Conservation (phyloP, 371 early-diverging fungal species). For the Dinochytrium kinnereticum region DNA sequence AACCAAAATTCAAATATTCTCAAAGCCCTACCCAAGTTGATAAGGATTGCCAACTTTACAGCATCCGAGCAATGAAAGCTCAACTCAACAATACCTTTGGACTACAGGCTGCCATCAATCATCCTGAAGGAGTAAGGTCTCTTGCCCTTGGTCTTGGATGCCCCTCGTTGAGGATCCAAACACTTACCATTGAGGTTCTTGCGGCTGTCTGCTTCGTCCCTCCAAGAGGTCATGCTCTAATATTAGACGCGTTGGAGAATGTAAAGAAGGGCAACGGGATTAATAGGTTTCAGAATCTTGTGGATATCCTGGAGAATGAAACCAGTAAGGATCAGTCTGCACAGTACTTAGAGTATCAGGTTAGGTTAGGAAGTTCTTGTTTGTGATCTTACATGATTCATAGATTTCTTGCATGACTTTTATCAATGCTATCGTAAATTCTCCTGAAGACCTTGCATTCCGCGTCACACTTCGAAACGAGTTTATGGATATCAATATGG, state of each 20-base stretch:
- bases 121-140: slow-evolving; percentile 29
- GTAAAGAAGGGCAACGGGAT: not conserved
- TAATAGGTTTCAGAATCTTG: slow-evolving; percentile 27
- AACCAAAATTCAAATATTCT: too few species aligned
- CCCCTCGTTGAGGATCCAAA: slow-evolving; percentile 10
- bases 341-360: slow-evolving; percentile 35
- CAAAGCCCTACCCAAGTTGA: slow-evolving; percentile 22
- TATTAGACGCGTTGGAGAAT: slow-evolving; percentile 28
- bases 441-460: slow-evolving; percentile 38
- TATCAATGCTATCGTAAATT: slow-evolving; percentile 44
- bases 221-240: slow-evolving; percentile 35
- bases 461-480: slow-evolving; percentile 37
- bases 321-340: slow-evolving; percentile 12
- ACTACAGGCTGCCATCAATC: slow-evolving; percentile 24
- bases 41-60: slow-evolving; percentile 21
- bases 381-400: not conserved
- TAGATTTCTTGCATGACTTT: slow-evolving; percentile 39
- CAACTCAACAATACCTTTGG: slow-evolving; percentile 37
- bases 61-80: slow-evolving; percentile 41
- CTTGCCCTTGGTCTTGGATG: slow-evolving; percentile 29
- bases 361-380: not conserved
- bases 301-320: slow-evolving; percentile 24
- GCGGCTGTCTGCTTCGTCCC: slow-evolving; percentile 46
- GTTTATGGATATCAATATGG: slow-evolving; percentile 32
- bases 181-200: slow-evolving; percentile 37